Base-by-base conservation (phyloP, 1,139 yeast species). In the Debaryomyces psychrophilus region DNA sequence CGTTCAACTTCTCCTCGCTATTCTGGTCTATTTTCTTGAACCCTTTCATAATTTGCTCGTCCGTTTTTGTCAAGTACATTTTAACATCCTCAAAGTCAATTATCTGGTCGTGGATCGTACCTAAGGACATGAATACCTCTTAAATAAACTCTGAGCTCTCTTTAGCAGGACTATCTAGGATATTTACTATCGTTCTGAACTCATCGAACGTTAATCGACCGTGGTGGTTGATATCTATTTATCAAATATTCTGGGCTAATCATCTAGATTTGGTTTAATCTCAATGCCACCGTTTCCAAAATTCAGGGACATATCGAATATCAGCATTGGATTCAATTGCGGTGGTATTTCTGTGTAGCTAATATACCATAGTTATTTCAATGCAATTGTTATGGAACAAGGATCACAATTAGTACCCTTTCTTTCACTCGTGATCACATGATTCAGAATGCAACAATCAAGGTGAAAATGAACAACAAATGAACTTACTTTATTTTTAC, bases 1-100 rank as follows among this genome's bases (percentile, higher is more conserved):
- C 74, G 41, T 81, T 81, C 33, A 90, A 75, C 50, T 67, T 77
- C 1, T 97, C 97, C 60, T 89, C 96, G 44, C 82, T 71, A 59
- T 90, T 92, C 44, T 71, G 71, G 64, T 90, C 97, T 36, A 90
- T 77, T 48, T 74, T 77, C 45, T 74, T 71, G 62, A 90, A 90
- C 0, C 96, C 93, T 41, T 68, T 71, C 45, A 78, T 74, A 46
- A 90, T 84, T 61, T 88, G 93, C 28, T 71, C 72, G 56, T 87
- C 95, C 0, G 93, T 87, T 17, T 73, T 71, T 4, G 70, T 63
- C 31, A 86, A 77, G 60, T 85, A 87, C 33, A 67, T 64, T 51
- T 79, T 77, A 59, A 87, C 87, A 59, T 85, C 90, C 20, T 71
- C 69, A 50, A 76, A 81, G 58, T 83, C 86, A 20, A 85, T 75